Evolutionary conservation across 2,329 filamentous ascomycete species (phyloP).

Genomic region (Talaromyces sp.): DNA sequence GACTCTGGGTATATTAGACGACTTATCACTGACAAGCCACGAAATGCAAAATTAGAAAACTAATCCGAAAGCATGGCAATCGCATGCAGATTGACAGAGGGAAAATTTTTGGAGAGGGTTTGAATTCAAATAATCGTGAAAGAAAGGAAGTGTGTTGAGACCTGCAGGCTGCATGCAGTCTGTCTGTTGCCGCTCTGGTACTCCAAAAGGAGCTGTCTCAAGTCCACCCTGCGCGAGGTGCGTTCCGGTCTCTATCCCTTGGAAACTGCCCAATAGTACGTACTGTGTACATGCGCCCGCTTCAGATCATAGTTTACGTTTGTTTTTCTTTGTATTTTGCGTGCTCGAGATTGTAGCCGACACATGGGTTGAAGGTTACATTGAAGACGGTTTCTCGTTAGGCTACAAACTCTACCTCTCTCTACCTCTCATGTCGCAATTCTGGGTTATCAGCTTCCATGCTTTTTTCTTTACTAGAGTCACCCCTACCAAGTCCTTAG

Average conservation of each 20-base stretch:
- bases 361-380: background rate
- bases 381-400: background rate
- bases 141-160: background rate
- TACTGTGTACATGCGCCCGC: background rate
- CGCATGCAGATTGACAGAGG: background rate
- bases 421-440: background rate
- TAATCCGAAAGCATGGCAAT: background rate
- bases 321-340: background rate
- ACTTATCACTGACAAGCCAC: background rate
- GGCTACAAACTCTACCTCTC: background rate
- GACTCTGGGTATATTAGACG: background rate
- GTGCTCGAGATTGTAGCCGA: background rate
- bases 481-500: background rate
- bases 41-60: background rate
- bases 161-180: background rate
- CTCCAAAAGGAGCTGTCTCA: background rate
- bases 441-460: background rate
- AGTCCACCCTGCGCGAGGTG: background rate
- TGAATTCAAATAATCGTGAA: background rate
- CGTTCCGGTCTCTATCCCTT: background rate
- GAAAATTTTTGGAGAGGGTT: background rate
- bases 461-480: background rate
- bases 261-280: background rate
- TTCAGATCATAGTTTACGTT: background rate
- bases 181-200: conserved; percentile 2